Percentiles rank a stretch among this genome's conserved stretches.
These are phyloP conservation scores for Gloeophyllum trabeum DNA, from an alignment of 768 basidiomycete species.

Conservation along the genomic window DNA sequence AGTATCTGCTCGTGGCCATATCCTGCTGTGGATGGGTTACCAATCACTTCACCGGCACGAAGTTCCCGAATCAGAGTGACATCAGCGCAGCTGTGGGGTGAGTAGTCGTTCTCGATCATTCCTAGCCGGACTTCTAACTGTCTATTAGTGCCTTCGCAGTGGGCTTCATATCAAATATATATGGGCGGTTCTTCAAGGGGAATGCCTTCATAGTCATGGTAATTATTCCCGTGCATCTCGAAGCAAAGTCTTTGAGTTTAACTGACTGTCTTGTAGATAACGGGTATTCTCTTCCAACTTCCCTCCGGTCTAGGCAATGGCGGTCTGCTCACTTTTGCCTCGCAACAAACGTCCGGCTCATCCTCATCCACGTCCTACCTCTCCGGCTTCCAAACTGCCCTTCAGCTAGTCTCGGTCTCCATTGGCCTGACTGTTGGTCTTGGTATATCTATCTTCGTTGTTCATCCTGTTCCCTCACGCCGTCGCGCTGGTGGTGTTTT, in stretches of 20 bases:
- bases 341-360: constrained; percentile 38
- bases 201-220: constrained; percentile 81
- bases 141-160: constrained; percentile 59
- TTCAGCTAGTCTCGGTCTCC: constrained; percentile 67
- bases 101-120: constrained; percentile 9
- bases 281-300: constrained; percentile 77
- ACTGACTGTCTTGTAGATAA: constrained; percentile 29
- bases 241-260: background rate
- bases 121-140: background rate
- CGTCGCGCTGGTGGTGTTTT: constrained; percentile 50
- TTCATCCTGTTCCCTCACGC: constrained; percentile 51
- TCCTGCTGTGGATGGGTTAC: constrained; percentile 67
- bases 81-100: constrained; percentile 70
- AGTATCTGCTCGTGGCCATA: constrained; percentile 45
- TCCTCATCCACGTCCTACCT: constrained; percentile 37
- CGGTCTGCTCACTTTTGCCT: constrained; percentile 65
- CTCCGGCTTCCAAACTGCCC: constrained; percentile 63
- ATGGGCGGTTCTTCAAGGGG: constrained; percentile 61
- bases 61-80: constrained; percentile 60
- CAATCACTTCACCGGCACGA: constrained; percentile 56
- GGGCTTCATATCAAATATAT: constrained; percentile 69
- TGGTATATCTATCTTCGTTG: constrained; percentile 55
- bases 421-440: constrained; percentile 76
- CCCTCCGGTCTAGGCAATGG: constrained; percentile 75
- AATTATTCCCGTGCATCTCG: constrained; percentile 8